Evolutionary conservation across 352 stramenopile species (phyloP), one percentile per base, ranked within the genome.

Genomic region (Globisporangium nagaii): DNA sequence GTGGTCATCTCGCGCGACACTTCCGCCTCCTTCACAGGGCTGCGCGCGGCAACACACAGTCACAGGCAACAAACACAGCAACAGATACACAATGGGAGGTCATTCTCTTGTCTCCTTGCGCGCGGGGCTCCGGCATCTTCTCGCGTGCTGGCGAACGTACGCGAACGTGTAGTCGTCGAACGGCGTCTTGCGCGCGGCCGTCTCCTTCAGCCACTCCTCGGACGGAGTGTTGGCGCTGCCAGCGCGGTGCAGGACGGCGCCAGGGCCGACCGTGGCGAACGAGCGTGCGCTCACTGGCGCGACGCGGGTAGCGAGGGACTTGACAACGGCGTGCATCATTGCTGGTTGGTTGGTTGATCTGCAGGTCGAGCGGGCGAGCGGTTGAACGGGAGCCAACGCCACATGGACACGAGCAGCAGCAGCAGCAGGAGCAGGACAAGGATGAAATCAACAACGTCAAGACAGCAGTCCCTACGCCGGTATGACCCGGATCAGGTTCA

Each of bases 1-100:
- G 72, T 86, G 32, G 75, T 86, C 75, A 86, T 86, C 61, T 83
- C 75, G 50, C 75, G 75, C 54, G 75, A 86, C 47, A 86, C 70
- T 37, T 83, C 68, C 20, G 75, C 67, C 63, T 86, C 75, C 63
- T 83, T 81, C 34, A 86, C 70, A 15, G 75, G 75, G n/a, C 70
- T 83, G 60, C 12, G 48, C 19, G 11, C 13, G 13, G 20, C 11
- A 24, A 7, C 2, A 7, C 15, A 44, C 17, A 34, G 25, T 46
- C 31, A 31, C 11, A 50, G 2, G 17, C 37, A 50, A 47, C 9
- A 58, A 5, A 52, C 42, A 61, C n/a, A 56, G n/a, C 45, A 62
- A 25, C 15, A 47, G n/a, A n/a, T n/a, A 19, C 37, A 60, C 27
- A 53, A 22, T 42, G 20, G 24, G 24, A 13, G 8, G 34, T 46